These are phyloP conservation scores for Panaeolus papilionaceus DNA, from an alignment of 768 basidiomycete species.

Conservation along the genomic window DNA sequence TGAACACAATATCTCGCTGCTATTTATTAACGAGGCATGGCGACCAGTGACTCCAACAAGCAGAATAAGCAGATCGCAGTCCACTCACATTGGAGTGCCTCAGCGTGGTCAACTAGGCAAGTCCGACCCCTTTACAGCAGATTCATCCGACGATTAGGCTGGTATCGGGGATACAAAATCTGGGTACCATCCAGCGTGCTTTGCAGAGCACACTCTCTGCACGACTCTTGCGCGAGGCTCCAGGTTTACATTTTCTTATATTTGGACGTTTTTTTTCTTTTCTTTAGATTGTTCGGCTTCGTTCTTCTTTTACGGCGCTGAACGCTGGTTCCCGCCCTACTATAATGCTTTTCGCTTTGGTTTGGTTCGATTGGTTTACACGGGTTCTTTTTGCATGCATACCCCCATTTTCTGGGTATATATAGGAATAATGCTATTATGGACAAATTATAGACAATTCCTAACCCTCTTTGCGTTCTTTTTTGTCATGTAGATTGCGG, in stretches of 20 bases:
- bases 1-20: conserved; percentile 1
- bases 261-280: neutral
- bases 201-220: neutral
- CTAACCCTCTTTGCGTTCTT: conserved; percentile 8
- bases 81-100: neutral
- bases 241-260: conserved; percentile 6
- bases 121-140: conserved; percentile 4
- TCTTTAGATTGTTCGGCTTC: conserved; percentile 14
- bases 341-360: conserved; percentile 4
- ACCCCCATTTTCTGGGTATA: conserved; percentile 10
- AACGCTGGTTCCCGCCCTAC: conserved; percentile 2
- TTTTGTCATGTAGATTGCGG: conserved; percentile 3
- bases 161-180: neutral
- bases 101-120: neutral
- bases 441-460: conserved; percentile 15
- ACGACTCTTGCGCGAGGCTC: neutral
- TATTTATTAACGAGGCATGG: neutral
- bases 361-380: conserved; percentile 10
- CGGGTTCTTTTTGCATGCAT: conserved; percentile 7
- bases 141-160: neutral
- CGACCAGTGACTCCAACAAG: conserved; percentile 6
- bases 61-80: conserved; percentile 7
- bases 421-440: conserved; percentile 13
- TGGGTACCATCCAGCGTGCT: neutral
- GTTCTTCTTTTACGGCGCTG: conserved; percentile 1